These are phyloP conservation scores for Hypoxylon lienhwacheense DNA, from an alignment of 495 filamentous ascomycete genomes.

Conservation along the genomic window DNA sequence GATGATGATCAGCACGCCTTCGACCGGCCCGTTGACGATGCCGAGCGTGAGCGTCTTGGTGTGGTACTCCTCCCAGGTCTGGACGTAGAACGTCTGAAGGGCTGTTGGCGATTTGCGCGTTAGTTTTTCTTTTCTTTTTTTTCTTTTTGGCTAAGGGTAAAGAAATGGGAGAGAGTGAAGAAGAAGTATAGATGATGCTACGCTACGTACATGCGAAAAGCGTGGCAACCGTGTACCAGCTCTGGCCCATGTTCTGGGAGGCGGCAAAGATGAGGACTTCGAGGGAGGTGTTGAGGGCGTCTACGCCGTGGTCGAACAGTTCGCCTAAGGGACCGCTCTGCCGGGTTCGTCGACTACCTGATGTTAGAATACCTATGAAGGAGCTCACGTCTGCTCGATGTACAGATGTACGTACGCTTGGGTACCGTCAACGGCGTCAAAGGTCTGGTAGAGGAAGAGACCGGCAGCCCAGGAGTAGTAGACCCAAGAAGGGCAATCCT, in stretches of 20 bases:
- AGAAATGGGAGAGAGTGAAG: background rate
- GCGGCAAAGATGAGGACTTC: conserved; percentile 90
- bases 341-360: conserved; percentile 71
- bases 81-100: conserved; percentile 90
- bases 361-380: conserved; percentile 24
- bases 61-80: conserved; percentile 99
- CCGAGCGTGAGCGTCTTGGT: conserved; percentile 93
- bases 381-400: no score
- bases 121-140: conserved; percentile 3
- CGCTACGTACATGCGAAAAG: conserved; percentile 73
- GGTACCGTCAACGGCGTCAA: conserved; percentile 93
- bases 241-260: conserved; percentile 88
- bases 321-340: conserved; percentile 95
- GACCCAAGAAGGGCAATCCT: conserved; percentile 92
- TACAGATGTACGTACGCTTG: conserved; percentile 83
- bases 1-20: conserved; percentile 85
- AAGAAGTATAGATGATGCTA: background rate
- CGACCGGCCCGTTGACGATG: conserved; percentile 90
- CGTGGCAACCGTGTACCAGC: conserved; percentile 82
- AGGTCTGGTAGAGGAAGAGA: conserved; percentile 95
- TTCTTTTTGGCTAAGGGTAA: no score
- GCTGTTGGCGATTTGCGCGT: conserved; percentile 49
- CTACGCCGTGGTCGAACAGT: conserved; percentile 97
- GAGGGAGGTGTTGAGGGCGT: conserved; percentile 93
- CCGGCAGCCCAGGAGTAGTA: conserved; percentile 89